phyloP scores from a whole-genome alignment of 305 asterid genomes.

The Fraxinus platypoda region DNA sequence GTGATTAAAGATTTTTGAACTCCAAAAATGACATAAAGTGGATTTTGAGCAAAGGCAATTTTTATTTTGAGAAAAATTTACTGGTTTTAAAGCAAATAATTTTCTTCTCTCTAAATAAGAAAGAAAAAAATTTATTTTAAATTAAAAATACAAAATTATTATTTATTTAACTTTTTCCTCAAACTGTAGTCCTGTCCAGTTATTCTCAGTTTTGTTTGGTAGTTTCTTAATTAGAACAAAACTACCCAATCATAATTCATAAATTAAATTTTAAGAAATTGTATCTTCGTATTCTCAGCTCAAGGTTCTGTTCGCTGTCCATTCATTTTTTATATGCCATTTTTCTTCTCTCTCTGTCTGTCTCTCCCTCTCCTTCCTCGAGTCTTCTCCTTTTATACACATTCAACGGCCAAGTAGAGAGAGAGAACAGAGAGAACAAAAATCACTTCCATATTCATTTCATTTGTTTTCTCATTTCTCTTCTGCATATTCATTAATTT shows the following conservation, averaged over 20 bases:
- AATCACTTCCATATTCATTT: slow-evolving; percentile 25
- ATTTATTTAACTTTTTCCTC: background rate
- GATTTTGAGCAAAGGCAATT: background rate
- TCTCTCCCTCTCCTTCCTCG: slow-evolving; percentile 22
- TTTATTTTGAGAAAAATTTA: too few relatives aligned
- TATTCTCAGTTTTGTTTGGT: slow-evolving; percentile 18
- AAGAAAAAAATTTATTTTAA: too few relatives aligned
- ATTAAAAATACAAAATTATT: background rate
- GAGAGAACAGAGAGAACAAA: slow-evolving; percentile 7
- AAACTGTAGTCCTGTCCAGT: slow-evolving; percentile 1
- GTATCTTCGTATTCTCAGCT: slow-evolving; percentile 19
- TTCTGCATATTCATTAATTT: background rate
- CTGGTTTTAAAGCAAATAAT: too few relatives aligned
- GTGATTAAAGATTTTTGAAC: background rate
- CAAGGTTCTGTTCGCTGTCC: slow-evolving; percentile 38
- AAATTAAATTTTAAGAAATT: slow-evolving; percentile 1
- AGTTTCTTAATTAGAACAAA: background rate
- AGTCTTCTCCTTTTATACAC: slow-evolving; percentile 30
- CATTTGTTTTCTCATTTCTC: slow-evolving; percentile 5
- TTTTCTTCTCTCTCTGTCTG: background rate
- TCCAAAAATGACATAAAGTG: background rate
- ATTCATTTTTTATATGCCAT: slow-evolving; percentile 21
- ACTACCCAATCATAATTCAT: background rate
- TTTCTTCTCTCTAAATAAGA: too few relatives aligned
- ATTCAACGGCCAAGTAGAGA: slow-evolving; percentile 33